Conservation (phyloP, 2,329 filamentous ascomycete species). For the Chalaropsis thielavioides region DNA sequence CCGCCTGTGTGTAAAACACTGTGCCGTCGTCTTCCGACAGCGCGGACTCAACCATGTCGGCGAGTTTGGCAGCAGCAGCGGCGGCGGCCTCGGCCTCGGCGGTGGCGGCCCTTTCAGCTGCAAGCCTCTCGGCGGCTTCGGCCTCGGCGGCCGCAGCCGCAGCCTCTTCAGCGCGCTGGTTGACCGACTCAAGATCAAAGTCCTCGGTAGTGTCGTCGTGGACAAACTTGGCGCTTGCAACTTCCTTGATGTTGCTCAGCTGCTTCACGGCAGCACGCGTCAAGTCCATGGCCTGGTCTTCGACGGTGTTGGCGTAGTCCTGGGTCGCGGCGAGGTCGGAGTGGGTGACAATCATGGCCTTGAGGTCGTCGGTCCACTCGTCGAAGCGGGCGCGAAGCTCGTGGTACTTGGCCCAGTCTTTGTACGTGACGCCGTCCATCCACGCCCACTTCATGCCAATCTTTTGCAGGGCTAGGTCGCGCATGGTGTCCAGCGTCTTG, state of each 20-base stretch:
- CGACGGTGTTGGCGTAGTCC: constrained; percentile 50
- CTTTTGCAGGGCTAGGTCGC: constrained; percentile 73
- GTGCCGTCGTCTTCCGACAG: constrained; percentile 18
- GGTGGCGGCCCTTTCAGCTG: neutral
- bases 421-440: constrained; percentile 90
- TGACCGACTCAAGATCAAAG: constrained; percentile 55
- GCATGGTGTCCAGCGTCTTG: constrained; percentile 66
- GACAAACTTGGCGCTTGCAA: constrained; percentile 69
- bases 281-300: constrained; percentile 65
- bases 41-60: constrained; percentile 18
- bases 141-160: constrained; percentile 21
- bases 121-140: neutral
- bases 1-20: constrained; percentile 22
- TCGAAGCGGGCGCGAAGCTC: constrained; percentile 68
- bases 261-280: constrained; percentile 70
- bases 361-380: constrained; percentile 72
- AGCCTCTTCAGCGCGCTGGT: constrained; percentile 38
- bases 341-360: constrained; percentile 59
- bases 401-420: constrained; percentile 94
- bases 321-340: constrained; percentile 55
- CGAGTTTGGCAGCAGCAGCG: constrained; percentile 11
- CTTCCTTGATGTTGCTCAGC: constrained; percentile 65
- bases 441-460: constrained; percentile 92
- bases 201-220: constrained; percentile 61
- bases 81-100: constrained; percentile 18